phyloP scores from a whole-genome alignment of 164 flowering plant genomes.

The Piper longum region DNA sequence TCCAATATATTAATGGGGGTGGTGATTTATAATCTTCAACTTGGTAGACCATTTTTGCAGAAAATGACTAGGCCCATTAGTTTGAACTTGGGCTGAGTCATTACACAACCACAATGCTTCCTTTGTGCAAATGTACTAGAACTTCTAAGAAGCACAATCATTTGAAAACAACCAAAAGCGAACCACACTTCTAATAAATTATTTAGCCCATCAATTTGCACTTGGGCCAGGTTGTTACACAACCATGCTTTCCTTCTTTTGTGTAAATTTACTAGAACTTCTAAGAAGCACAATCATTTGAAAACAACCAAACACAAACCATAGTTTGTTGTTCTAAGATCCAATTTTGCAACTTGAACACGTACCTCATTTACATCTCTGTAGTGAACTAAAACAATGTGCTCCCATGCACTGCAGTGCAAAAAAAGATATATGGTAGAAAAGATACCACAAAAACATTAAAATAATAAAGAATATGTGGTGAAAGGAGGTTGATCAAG shows the following conservation, averaged over 20 bases:
- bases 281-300: neutral
- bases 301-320: neutral
- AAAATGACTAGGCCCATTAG: neutral
- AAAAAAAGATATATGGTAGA: slow-evolving; percentile 1
- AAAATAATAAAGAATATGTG: neutral
- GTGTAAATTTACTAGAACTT: too few species aligned
- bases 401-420: slow-evolving; percentile 63
- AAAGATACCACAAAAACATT: neutral
- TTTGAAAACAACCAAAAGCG: too few species aligned
- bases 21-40: too few species aligned
- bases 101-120: neutral
- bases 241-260: too few species aligned
- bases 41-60: neutral
- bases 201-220: neutral
- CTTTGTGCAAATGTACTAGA: too few species aligned
- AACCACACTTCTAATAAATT: neutral
- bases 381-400: slow-evolving; percentile 94
- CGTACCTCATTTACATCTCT: slow-evolving; percentile 66
- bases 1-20: too few species aligned
- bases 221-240: neutral
- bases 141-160: neutral
- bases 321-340: too few species aligned
- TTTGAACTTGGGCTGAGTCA: neutral
- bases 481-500: neutral
- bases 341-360: neutral